Evolutionary conservation across 164 flowering plant species (phyloP).

Genomic region (Piper betle): DNA sequence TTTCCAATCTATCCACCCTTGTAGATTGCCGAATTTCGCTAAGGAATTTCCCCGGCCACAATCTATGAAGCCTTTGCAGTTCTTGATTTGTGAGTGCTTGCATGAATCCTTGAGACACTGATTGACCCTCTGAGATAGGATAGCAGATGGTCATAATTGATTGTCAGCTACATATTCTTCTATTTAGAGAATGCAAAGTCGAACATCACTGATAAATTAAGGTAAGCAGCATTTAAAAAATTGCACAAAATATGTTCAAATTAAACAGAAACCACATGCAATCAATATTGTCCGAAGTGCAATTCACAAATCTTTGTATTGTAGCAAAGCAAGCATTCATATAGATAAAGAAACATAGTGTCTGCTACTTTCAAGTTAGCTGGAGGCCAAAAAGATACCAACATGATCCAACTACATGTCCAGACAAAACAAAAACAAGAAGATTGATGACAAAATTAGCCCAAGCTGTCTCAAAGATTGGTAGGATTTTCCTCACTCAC

Average conservation of each 20-base stretch:
- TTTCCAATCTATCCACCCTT: slow-evolving; percentile 25
- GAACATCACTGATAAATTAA: no score
- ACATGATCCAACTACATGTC: slow-evolving; percentile 79
- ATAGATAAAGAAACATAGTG: not conserved
- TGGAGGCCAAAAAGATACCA: slow-evolving; percentile 94
- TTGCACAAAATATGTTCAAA: no score
- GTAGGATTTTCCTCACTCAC: no score
- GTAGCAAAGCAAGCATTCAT: not conserved
- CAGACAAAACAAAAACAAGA: slow-evolving; percentile 59
- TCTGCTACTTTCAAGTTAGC: slow-evolving; percentile 24
- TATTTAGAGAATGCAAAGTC: no score
- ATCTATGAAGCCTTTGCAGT: slow-evolving; percentile 46
- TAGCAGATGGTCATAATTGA: not conserved
- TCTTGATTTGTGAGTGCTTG: not conserved
- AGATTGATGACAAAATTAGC: slow-evolving; percentile 85
- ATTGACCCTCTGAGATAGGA: slow-evolving; percentile 54
- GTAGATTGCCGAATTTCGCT: not conserved
- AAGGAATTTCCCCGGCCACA: slow-evolving; percentile 37
- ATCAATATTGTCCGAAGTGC: not conserved
- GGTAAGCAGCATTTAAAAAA: no score
- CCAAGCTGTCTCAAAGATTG: slow-evolving; percentile 98
- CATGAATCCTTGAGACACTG: slow-evolving; percentile 78
- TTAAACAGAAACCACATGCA: no score
- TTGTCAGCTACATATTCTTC: not conserved
- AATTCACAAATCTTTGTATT: not conserved